These are phyloP conservation scores for Puccinia novopanici DNA, from an alignment of 1,284 basidiomycete species.

Conservation along the genomic window DNA sequence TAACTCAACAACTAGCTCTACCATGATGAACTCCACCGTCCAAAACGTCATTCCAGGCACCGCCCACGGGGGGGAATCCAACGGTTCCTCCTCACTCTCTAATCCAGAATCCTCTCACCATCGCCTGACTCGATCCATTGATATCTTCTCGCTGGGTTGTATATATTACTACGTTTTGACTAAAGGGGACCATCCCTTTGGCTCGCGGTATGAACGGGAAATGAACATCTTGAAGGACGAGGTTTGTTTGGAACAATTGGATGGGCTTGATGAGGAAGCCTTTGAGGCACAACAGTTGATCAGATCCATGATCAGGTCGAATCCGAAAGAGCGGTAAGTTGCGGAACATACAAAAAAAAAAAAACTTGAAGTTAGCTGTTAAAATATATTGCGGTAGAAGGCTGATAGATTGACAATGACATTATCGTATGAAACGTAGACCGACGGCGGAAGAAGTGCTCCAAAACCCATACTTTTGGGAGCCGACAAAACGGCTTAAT, in stretches of 20 bases:
- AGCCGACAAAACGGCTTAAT: conserved; percentile 75
- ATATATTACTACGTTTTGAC: conserved; percentile 88
- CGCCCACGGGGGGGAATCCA: not conserved
- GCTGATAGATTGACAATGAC: too few relatives aligned
- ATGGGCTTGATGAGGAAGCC: conserved; percentile 84
- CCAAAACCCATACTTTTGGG: conserved; percentile 96
- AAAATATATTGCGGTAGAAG: too few relatives aligned
- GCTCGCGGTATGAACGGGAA: conserved; percentile 85
- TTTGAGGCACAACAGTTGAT: conserved; percentile 81
- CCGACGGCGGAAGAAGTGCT: conserved; percentile 84
- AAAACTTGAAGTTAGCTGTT: too few relatives aligned
- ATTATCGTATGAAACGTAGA: conserved; percentile 68
- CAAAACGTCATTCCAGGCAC: not conserved
- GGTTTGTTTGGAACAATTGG: conserved; percentile 70
- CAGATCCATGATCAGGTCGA: conserved; percentile 71
- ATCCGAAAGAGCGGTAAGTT: conserved; percentile 71
- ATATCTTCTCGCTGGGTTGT: conserved; percentile 90
- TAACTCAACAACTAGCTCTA: conserved; percentile 58
- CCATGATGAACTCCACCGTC: conserved; percentile 31
- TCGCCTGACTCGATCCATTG: conserved; percentile 85
- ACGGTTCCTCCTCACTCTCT: conserved; percentile 12
- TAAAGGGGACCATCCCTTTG: conserved; percentile 83
- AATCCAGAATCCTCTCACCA: conserved; percentile 53
- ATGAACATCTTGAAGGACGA: conserved; percentile 82
- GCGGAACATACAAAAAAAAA: too few relatives aligned